Base-by-base conservation (phyloP, 352 stramenopile genomes). In the Pythium brassicae region DNA sequence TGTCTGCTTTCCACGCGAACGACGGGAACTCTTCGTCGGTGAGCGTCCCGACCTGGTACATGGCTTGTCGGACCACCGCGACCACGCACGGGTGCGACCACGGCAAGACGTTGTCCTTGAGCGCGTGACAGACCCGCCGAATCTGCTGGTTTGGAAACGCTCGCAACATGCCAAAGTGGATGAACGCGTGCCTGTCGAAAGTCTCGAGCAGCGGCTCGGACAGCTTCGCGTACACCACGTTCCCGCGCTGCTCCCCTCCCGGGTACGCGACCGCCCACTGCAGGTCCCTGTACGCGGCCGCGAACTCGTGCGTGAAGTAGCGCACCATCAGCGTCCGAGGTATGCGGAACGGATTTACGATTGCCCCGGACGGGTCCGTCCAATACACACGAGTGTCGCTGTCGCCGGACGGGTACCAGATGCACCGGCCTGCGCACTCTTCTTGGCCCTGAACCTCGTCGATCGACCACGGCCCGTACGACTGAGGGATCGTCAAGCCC, bases 231-330 rank as follows among this genome's bases (percentile, higher is more conserved):
- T 87, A 87, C 19, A 76, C 58, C 8, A 70, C 12, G 20, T 87
- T 89, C 3, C 75, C 75, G 20, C 75, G 62, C 8, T 50, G 70
- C 9, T 61, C 61, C 3, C 49, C 59, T 11, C 59, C 66, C 29
- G 79, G 76, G 50, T 66, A 76, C n/a, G 23, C 49, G 19, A 82
- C 69, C 32, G 69, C 66, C 79, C 79, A 87, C 35, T 81, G 70
- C 35, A 72, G 56, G 3, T 59, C 32, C 0, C 47, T 11, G 7
- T 55, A 71, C 26, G 34, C 20, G 12, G 3, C 11, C 5, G 74
- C 62, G 23, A 87, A 25, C 9, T 54, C 25, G 1, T 74, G 66
- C 0, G 65, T 76, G 22, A 83, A 87, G 32, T 56, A 67, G 4
- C 54, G 22, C 2, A 77, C 56, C 19, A 68, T 62, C 14, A 48